Evolutionary conservation across 495 filamentous ascomycete genomes (phyloP), one percentile per base, ranked within the genome.

Genomic region (Penicillium coffeae): DNA sequence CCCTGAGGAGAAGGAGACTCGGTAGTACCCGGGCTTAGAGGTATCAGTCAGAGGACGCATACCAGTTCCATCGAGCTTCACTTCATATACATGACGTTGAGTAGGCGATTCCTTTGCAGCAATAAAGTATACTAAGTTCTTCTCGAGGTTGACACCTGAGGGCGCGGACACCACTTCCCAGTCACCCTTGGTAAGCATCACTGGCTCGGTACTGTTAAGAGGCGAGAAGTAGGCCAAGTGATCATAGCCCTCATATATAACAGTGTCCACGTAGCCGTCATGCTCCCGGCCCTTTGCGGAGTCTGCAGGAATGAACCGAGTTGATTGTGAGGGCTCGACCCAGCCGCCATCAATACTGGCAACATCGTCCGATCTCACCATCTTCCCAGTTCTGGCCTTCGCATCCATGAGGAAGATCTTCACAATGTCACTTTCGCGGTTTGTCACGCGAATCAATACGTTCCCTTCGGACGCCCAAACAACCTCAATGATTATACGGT

Each of bases 181-280:
- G 30, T 86, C 63, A 4, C 93, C 93, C 8, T 86, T 83, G 0
- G 93, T 98, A 15, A 98, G 79, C 76, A 93, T 81, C 21, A 87
- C 66, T 15, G 93, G 92, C 2, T 87, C 66, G 0, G 86, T 69
- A 58, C 85, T 91, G 44, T 97, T 87, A 20, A 97, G 60, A 8
- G 93, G 93, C n/a, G 87, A 82, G 62, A 97, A 98, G 62, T 97
- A 98, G 0, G 84, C 94, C 45, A 97, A 72, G 58, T 98, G 93
- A 55, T 96, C 89, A 58, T 87, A 87, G 41, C 90, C 87, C 33
- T 95, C 79, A 60, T 92, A 73, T 45, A 96, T 87, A 35, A 98
- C 72, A 0, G 88, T 91, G 68, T 98, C 93, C 51, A 98, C 82
- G 60, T 98, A 98, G 3, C 93, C 93, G 62, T 94, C 88, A 16